phyloP scores from a whole-genome alignment of 2,329 filamentous ascomycete genomes.

The Alternaria novae-zelandiae region DNA sequence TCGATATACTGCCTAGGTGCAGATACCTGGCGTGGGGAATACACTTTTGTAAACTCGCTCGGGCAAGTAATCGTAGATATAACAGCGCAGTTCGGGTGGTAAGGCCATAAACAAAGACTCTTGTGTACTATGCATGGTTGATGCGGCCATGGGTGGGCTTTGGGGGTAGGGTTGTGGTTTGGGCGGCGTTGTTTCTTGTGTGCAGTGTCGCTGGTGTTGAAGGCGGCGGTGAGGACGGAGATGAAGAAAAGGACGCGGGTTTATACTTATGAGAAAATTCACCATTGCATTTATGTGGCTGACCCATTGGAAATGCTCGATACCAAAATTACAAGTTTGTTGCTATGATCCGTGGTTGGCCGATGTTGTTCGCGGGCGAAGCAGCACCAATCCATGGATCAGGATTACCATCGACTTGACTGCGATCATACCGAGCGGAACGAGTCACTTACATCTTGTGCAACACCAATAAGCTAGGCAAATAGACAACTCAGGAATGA shows the following conservation, averaged over 20 bases:
- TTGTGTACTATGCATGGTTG: not conserved
- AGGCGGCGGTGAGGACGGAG: not conserved
- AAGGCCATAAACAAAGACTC: not conserved
- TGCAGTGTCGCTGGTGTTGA: not conserved
- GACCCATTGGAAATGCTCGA: not conserved
- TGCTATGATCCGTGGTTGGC: not conserved
- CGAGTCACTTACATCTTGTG: not conserved
- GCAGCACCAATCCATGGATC: not conserved
- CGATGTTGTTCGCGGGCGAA: not conserved
- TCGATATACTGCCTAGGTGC: not conserved
- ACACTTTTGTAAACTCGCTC: not conserved
- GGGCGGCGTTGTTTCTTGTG: not conserved
- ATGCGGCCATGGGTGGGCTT: not conserved
- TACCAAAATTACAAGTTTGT: not conserved
- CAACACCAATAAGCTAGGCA: not conserved
- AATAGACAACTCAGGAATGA: not conserved
- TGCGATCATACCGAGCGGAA: not conserved
- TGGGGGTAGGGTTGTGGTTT: rapidly evolving
- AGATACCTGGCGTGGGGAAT: not conserved
- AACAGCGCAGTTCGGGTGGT: not conserved
- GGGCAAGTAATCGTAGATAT: not conserved
- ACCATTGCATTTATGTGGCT: not conserved
- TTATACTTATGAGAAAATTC: not conserved
- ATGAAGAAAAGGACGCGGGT: not conserved
- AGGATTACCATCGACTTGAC: not conserved